Percentiles rank a stretch among this genome's conserved stretches.
Evolutionary conservation across 225 moss, liverwort and hornwort species (phyloP).

Genomic region (Marchantia polymorpha): DNA sequence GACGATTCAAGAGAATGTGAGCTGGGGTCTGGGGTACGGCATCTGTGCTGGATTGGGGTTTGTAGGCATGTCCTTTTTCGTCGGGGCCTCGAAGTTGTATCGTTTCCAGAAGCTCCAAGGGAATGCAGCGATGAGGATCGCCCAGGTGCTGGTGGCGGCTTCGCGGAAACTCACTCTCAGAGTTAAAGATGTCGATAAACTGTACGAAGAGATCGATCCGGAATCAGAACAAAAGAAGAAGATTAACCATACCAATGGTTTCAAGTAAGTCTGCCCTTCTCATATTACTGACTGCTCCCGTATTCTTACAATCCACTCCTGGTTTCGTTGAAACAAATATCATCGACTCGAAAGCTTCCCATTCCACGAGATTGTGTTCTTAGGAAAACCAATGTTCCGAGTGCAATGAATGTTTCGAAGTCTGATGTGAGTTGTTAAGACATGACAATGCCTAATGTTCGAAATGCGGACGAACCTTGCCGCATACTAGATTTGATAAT

Average conservation of each 20-base stretch:
- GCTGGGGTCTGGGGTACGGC: conserved; percentile 69
- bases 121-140: conserved; percentile 26
- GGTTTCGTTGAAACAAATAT: neutral
- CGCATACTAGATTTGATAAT: too few relatives aligned
- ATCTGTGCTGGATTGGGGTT: conserved; percentile 56
- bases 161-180: conserved; percentile 16
- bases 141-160: conserved; percentile 35
- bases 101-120: conserved; percentile 40
- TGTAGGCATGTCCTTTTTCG: conserved; percentile 48
- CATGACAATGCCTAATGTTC: too few relatives aligned
- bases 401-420: too few relatives aligned
- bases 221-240: conserved; percentile 16
- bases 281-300: neutral
- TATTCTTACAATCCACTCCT: neutral
- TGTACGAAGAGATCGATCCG: conserved; percentile 21
- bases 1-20: conserved; percentile 71
- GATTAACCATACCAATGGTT: conserved; percentile 25
- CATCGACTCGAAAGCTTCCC: neutral
- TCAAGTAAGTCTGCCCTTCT: conserved; percentile 5
- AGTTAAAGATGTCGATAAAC: neutral
- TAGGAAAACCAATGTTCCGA: too few relatives aligned
- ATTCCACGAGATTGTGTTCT: neutral
- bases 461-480: too few relatives aligned
- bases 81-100: conserved; percentile 58
- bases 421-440: neutral